Evolutionary conservation across 257 asterid genomes (phyloP).

Genomic region (Solanum rostratum): DNA sequence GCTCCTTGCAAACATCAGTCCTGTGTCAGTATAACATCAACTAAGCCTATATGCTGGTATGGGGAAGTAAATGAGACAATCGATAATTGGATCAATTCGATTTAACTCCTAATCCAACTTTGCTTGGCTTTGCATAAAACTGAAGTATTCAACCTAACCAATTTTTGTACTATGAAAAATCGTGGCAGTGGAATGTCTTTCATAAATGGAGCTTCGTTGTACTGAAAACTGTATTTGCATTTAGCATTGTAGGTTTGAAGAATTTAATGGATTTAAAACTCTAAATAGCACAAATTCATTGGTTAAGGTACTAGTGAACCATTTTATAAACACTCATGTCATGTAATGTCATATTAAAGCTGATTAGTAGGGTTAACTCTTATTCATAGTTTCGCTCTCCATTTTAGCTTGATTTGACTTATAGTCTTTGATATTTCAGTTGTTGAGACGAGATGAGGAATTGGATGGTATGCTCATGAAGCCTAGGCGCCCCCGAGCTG

Average conservation of each 20-base stretch:
- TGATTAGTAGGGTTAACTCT: not conserved
- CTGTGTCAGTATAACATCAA: not conserved
- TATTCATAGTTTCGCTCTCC: not conserved
- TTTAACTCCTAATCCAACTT: not conserved
- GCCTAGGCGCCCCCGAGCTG: conserved; percentile 95
- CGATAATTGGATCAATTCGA: not conserved
- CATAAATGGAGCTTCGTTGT: not conserved
- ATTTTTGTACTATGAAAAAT: not conserved
- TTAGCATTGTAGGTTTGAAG: not conserved
- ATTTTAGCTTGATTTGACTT: not conserved
- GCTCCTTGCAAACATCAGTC: not conserved
- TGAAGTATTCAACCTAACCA: not conserved
- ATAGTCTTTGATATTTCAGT: conserved; percentile 26
- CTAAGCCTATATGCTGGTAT: not conserved
- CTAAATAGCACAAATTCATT: not conserved
- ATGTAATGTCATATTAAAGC: not conserved
- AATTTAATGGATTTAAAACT: not conserved
- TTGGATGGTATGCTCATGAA: conserved; percentile 76
- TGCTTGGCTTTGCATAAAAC: not conserved
- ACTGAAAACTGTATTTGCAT: not conserved
- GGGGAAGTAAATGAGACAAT: not conserved
- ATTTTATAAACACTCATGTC: not conserved
- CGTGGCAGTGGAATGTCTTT: not conserved
- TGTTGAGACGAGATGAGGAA: conserved; percentile 76
- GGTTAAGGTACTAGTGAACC: not conserved